Percentiles rank a stretch among this genome's conserved stretches.
Evolutionary conservation across 805 yeast species (phyloP).

Genomic region (Wickerhamiella cacticola): DNA sequence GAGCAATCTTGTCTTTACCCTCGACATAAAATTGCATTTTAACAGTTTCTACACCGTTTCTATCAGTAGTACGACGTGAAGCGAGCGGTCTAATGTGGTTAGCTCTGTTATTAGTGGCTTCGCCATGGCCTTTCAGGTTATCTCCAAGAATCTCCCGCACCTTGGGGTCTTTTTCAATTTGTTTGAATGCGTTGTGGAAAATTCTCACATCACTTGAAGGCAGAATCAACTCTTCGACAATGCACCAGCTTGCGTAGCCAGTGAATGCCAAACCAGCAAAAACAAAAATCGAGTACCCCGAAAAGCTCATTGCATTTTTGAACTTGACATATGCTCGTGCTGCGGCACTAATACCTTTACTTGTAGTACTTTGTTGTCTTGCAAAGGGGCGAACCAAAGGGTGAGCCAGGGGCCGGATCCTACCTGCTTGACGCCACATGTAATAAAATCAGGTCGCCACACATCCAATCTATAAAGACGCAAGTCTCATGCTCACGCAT

Average conservation of each 20-base stretch:
- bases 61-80: conserved; percentile 45
- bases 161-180: conserved; percentile 54
- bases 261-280: conserved; percentile 28
- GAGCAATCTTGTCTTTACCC: conserved; percentile 50
- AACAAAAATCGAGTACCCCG: conserved; percentile 27
- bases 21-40: conserved; percentile 81
- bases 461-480: background rate
- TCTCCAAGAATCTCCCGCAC: conserved; percentile 48
- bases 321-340: conserved; percentile 5
- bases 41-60: conserved; percentile 68
- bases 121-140: conserved; percentile 76
- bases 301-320: conserved; percentile 25
- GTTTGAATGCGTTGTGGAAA: conserved; percentile 71
- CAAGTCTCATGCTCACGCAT: conserved; percentile 4
- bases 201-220: conserved; percentile 89
- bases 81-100: conserved; percentile 79
- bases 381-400: background rate
- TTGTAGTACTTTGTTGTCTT: conserved; percentile 1
- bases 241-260: conserved; percentile 55
- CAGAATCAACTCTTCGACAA: conserved; percentile 66
- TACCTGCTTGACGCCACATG: conserved; percentile 6
- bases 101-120: conserved; percentile 53
- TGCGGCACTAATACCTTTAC: conserved; percentile 2
- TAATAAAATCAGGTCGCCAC: conserved; percentile 3
- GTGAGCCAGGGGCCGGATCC: background rate